Base-by-base conservation (phyloP, 257 asterid genomes). In the Penstemon eatonii region DNA sequence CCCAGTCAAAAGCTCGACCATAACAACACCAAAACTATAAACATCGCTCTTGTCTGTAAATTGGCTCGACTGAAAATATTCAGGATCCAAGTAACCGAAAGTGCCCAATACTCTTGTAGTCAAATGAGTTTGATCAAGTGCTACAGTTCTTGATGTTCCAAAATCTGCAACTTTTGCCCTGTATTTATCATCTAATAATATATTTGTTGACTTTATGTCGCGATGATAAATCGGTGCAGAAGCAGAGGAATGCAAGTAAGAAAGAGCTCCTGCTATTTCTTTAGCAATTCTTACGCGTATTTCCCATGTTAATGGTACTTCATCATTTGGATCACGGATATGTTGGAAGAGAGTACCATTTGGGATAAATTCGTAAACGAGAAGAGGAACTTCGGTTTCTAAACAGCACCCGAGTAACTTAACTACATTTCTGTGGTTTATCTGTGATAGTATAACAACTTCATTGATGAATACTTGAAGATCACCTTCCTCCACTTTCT, bases 71-170 rank as follows among this genome's bases (percentile, higher is more conserved):
- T 62, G 78, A 64, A 79, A 82, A 56, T 81, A 81, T 51, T 81
- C 86, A 0, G 86, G 86, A 72, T 81, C 86, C 59, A 81, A 68
- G 71, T 81, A 78, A 3, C 83, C 86, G 2, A 81, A 78, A 5
- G 86, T 81, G 25, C 84, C 86, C 37, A 68, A 13, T 1, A 81
- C 81, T 46, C 78, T 38, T 0, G 83, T 81, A 5, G 86, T 78
- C 61, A 75, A 49, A 46, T 80, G 84, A 19, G 84, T 80, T 55
- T 76, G 76, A 47, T 80, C 84, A 5, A 73, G 40, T 13, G 71
- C 51, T 41, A 73, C 43, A 10, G 73, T 43, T 18, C 70, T 73
- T 42, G 79, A 78, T 4, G 79, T 78, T 61, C 82, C 82, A 5
- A 78, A 78, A 70, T 78, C 83, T 7, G 83, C 55, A 19, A 74